Conservation (phyloP, 352 stramenopile species). For the Globisporangium cystogenes region DNA sequence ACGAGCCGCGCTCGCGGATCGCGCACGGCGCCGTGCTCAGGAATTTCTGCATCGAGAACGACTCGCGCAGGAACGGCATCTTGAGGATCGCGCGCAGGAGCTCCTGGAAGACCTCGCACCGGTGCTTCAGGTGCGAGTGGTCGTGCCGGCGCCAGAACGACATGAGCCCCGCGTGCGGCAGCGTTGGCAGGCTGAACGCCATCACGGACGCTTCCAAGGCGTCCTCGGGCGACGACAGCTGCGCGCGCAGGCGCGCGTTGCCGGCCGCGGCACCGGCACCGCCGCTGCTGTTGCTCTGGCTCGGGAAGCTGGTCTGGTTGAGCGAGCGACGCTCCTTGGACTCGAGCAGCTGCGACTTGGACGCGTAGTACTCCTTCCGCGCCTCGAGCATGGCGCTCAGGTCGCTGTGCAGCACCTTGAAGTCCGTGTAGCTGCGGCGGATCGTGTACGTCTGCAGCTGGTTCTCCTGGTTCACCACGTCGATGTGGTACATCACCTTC, state of each 20-base stretch:
- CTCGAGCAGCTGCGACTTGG: slow-evolving; percentile 8
- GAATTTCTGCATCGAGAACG: slow-evolving; percentile 36
- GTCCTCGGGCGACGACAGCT: slow-evolving; percentile 24
- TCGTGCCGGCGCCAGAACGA: slow-evolving; percentile 83
- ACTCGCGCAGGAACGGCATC: slow-evolving; percentile 27
- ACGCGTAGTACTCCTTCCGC: slow-evolving; percentile 45
- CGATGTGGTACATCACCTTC: slow-evolving; percentile 87
- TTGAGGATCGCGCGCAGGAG: slow-evolving; percentile 45
- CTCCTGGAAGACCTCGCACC: slow-evolving; percentile 68
- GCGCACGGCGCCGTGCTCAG: slow-evolving; percentile 51
- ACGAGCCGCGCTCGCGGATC: slow-evolving; percentile 62
- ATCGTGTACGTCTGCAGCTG: slow-evolving; percentile 84
- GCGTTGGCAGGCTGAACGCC: slow-evolving; percentile 56
- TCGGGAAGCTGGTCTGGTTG: neutral
- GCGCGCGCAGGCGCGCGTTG: neutral
- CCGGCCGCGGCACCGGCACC: neutral
- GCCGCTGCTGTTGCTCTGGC: neutral
- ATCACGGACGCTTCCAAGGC: slow-evolving; percentile 47
- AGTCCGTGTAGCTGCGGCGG: slow-evolving; percentile 78
- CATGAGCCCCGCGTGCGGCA: slow-evolving; percentile 67
- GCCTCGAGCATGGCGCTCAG: slow-evolving; percentile 65
- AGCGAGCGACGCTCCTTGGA: slow-evolving; percentile 10
- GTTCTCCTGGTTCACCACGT: slow-evolving; percentile 65
- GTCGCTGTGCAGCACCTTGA: slow-evolving; percentile 69
- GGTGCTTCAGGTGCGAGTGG: slow-evolving; percentile 59